Percentiles rank a stretch among this genome's conserved stretches.
Evolutionary conservation across 1,139 yeast genomes (phyloP).

Genomic region (Spathaspora jeffriesii): DNA sequence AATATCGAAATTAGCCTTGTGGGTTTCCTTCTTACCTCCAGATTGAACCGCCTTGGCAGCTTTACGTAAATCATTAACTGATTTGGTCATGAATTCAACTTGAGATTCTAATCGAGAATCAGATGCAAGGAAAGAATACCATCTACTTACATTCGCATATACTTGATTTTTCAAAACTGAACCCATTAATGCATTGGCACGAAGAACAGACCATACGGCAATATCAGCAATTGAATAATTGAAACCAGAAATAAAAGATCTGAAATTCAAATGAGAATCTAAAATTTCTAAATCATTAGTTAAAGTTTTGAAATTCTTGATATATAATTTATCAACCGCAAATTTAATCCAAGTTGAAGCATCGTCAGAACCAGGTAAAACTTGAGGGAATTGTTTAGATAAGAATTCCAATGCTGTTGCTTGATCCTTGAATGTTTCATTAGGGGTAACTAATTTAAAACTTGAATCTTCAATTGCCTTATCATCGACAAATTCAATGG

Average conservation of each 20-base stretch:
- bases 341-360: constrained; percentile 66
- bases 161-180: constrained; percentile 84
- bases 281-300: constrained; percentile 69
- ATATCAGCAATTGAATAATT: constrained; percentile 73
- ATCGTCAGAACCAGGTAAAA: constrained; percentile 27
- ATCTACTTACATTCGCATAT: constrained; percentile 85
- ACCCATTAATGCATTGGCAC: constrained; percentile 92
- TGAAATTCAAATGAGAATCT: constrained; percentile 82
- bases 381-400: constrained; percentile 45
- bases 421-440: constrained; percentile 44
- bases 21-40: constrained; percentile 73
- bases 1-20: constrained; percentile 91
- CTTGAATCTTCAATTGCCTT: constrained; percentile 34
- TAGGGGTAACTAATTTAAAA: constrained; percentile 45
- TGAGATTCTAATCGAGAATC: constrained; percentile 66
- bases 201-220: constrained; percentile 90
- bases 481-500: constrained; percentile 68
- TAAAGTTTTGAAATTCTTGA: constrained; percentile 87
- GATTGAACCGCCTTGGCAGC: constrained; percentile 45
- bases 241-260: constrained; percentile 77
- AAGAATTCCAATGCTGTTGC: constrained; percentile 45
- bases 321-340: constrained; percentile 67
- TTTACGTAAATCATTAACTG: constrained; percentile 75
- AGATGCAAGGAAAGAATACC: constrained; percentile 81
- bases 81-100: constrained; percentile 66